These are phyloP conservation scores for Steccherinum ochraceum DNA, from an alignment of 768 basidiomycete species.

Conservation along the genomic window DNA sequence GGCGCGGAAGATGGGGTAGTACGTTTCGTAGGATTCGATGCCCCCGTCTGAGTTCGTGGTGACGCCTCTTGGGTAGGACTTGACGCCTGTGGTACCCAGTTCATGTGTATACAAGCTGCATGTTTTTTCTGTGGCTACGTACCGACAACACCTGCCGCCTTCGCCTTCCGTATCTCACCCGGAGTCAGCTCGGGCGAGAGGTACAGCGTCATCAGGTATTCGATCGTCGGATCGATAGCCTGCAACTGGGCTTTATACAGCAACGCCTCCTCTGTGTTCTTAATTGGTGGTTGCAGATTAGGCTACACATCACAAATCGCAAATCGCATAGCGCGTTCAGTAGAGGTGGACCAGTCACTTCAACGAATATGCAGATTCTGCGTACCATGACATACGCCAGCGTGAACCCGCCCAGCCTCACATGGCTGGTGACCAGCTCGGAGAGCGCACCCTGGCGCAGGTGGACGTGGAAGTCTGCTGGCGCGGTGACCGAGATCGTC, in stretches of 20 bases:
- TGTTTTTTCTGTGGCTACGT: not conserved
- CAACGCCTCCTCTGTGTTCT: slow-evolving; percentile 72
- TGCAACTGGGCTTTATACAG: slow-evolving; percentile 74
- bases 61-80: slow-evolving; percentile 95
- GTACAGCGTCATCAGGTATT: slow-evolving; percentile 96
- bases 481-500: slow-evolving; percentile 48
- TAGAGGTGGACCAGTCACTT: slow-evolving; percentile 22
- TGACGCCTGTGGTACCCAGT: slow-evolving; percentile 53
- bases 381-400: slow-evolving; percentile 95
- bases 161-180: slow-evolving; percentile 85
- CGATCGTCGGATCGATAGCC: slow-evolving; percentile 64
- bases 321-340: not conserved
- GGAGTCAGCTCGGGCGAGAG: slow-evolving; percentile 89
- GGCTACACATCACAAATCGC: no score
- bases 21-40: slow-evolving; percentile 91
- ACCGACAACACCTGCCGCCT: slow-evolving; percentile 73
- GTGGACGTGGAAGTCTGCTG: slow-evolving; percentile 96
- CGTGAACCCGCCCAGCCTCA: slow-evolving; percentile 81
- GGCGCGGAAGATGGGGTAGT: slow-evolving; percentile 87
- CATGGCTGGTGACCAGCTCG: slow-evolving; percentile 82
- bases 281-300: slow-evolving; percentile 87
- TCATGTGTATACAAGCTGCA: no score
- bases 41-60: slow-evolving; percentile 97
- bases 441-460: slow-evolving; percentile 84
- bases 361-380: no score